Base-by-base conservation (phyloP, 2,329 filamentous ascomycete genomes). In the Xylaria arbuscula region DNA sequence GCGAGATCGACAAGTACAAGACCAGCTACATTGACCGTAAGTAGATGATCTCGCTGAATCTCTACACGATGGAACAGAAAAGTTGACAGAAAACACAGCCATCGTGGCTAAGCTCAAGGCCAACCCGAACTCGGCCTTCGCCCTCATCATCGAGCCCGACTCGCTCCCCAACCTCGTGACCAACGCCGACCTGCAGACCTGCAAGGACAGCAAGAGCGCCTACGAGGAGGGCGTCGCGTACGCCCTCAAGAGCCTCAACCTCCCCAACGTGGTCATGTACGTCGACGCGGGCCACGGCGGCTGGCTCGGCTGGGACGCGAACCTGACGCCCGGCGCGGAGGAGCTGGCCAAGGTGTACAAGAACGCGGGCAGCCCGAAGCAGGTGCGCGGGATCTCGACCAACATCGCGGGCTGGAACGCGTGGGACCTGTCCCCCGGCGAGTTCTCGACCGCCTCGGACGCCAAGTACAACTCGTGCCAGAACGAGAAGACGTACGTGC, bases 211-310 rank as follows among this genome's bases (percentile, higher is more conserved):
- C 53, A 79, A 83, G 54, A 74, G 78, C 19, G 81, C 82, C 28
- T 88, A 89, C 78, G 79, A 84, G 65, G 81, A 83, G 65, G 81
- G 85, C 73, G 85, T 84, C 50, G 78, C 82, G 62, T 87, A 89
- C 75, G 86, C 87, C 42, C 72, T 88, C 68, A 81, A 81, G 74
- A 78, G 81, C 72, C 84, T 88, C 58, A 84, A 88, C 79, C 81
- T 88, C 17, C 84, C 85, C 75, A 87, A 89, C 76, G 86, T 88
- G 57, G 82, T 84, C 77, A 86, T 87, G 86, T 88, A 88, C 75
- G 76, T 88, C 64, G 86, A 88, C 71, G 87, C 85, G 40, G 87
- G 86, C 62, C 87, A 89, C 78, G 85, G 84, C 28, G 87, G 87
- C 71, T 89, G 87, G 87, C 83, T 88, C 70, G 87, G 87, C 71